phyloP scores from a whole-genome alignment of 2,329 filamentous ascomycete genomes.

The Pestalotiopsis sp. region DNA sequence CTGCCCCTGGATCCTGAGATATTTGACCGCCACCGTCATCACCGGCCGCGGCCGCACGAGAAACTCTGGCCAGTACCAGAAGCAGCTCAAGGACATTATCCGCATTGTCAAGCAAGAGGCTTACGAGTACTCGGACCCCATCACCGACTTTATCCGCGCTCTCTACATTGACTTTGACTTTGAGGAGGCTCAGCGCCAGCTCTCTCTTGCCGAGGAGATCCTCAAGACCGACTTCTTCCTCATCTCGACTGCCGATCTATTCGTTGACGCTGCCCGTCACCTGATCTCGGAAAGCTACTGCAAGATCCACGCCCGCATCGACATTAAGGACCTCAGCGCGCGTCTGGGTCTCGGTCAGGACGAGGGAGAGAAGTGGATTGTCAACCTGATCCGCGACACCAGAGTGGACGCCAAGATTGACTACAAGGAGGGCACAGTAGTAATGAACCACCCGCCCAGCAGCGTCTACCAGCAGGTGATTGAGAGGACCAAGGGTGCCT shows the following conservation, averaged over 20 bases:
- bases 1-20: conserved; percentile 95
- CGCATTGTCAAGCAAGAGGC: conserved; percentile 95
- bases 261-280: conserved; percentile 93
- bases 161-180: conserved; percentile 97
- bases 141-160: conserved; percentile 95
- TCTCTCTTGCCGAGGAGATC: conserved; percentile 86
- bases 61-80: conserved; percentile 89
- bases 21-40: conserved; percentile 92
- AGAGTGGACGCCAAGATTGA: conserved; percentile 98
- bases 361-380: conserved; percentile 99
- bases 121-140: conserved; percentile 95
- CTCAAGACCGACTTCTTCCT: conserved; percentile 96
- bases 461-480: conserved; percentile 99
- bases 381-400: conserved; percentile 98
- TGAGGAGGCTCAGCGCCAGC: conserved; percentile 90
- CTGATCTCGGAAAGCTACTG: conserved; percentile 99
- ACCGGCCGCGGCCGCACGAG: conserved; percentile 82
- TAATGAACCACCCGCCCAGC: conserved; percentile 99
- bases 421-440: conserved; percentile 96
- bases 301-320: conserved; percentile 99
- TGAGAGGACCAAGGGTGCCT: conserved; percentile 97
- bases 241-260: conserved; percentile 78
- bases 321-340: conserved; percentile 93
- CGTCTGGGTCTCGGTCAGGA: conserved; percentile 90
- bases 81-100: conserved; percentile 96